These are phyloP conservation scores for Glonium stellatum DNA, from an alignment of 495 filamentous ascomycete genomes.

Conservation along the genomic window DNA sequence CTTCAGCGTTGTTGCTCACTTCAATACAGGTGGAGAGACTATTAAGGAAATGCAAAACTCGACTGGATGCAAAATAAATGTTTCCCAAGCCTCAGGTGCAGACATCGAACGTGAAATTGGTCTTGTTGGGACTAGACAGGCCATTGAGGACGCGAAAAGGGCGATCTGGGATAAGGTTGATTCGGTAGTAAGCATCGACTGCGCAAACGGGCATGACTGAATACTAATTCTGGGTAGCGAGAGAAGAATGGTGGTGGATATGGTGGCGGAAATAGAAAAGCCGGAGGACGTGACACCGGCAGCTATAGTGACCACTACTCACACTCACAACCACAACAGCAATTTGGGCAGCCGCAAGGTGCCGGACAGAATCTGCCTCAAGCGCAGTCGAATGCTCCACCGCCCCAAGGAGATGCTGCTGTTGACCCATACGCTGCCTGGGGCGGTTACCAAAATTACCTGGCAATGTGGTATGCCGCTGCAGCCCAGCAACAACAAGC, in stretches of 20 bases:
- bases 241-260: slow-evolving; percentile 43
- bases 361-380: slow-evolving; percentile 25
- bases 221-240: slow-evolving; percentile 40
- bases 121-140: slow-evolving; percentile 62
- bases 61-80: slow-evolving; percentile 84
- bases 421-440: slow-evolving; percentile 57
- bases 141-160: slow-evolving; percentile 64
- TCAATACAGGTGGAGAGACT: slow-evolving; percentile 57
- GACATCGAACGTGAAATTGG: slow-evolving; percentile 75
- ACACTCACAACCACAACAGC: slow-evolving; percentile 41
- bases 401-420: slow-evolving; percentile 36
- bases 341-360: slow-evolving; percentile 29
- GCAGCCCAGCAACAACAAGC: slow-evolving; percentile 35
- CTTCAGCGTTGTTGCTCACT: slow-evolving; percentile 7
- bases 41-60: slow-evolving; percentile 79
- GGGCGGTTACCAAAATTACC: slow-evolving; percentile 57
- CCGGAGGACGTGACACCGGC: slow-evolving; percentile 21
- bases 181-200: slow-evolving; percentile 52
- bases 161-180: slow-evolving; percentile 87
- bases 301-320: slow-evolving; percentile 40
- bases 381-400: slow-evolving; percentile 36
- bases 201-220: background rate
- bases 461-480: slow-evolving; percentile 57
- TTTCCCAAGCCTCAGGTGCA: slow-evolving; percentile 62
- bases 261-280: slow-evolving; percentile 33